Evolutionary conservation across 2,329 filamentous ascomycete species (phyloP).

Genomic region (Alternaria sp.): DNA sequence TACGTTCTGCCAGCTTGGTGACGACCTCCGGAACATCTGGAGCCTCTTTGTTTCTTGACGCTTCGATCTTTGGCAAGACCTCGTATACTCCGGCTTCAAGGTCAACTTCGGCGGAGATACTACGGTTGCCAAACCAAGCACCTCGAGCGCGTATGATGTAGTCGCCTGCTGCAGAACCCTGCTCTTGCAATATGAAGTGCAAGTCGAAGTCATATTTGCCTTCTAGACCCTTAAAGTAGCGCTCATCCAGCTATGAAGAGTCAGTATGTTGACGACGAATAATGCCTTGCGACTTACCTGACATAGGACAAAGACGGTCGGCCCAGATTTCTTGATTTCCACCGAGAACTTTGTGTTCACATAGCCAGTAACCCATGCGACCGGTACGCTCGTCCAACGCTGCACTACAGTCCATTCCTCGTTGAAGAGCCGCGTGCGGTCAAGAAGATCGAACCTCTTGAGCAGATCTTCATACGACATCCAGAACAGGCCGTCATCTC

Average conservation of each 20-base stretch:
- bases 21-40: conserved; percentile 70
- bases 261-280: conserved; percentile 44
- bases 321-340: conserved; percentile 58
- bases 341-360: conserved; percentile 66
- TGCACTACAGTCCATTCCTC: conserved; percentile 65
- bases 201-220: conserved; percentile 64
- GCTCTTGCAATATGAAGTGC: conserved; percentile 64
- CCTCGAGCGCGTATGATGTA: conserved; percentile 61
- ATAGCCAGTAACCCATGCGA: conserved; percentile 66
- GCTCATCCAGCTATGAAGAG: conserved; percentile 60
- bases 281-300: conserved; percentile 50
- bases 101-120: conserved; percentile 76
- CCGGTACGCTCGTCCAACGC: conserved; percentile 64
- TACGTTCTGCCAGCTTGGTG: conserved; percentile 37
- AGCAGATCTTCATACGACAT: conserved; percentile 65
- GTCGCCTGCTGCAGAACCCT: conserved; percentile 55
- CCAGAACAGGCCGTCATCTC: conserved; percentile 74
- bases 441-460: conserved; percentile 62
- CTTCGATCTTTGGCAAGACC: conserved; percentile 75
- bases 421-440: conserved; percentile 66
- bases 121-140: conserved; percentile 67
- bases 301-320: conserved; percentile 64
- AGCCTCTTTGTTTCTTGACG: conserved; percentile 58
- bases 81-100: conserved; percentile 76
- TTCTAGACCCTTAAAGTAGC: conserved; percentile 63